These are phyloP conservation scores for Pulchroboletus neoregius DNA, from an alignment of 1,284 basidiomycete genomes.

Conservation along the genomic window DNA sequence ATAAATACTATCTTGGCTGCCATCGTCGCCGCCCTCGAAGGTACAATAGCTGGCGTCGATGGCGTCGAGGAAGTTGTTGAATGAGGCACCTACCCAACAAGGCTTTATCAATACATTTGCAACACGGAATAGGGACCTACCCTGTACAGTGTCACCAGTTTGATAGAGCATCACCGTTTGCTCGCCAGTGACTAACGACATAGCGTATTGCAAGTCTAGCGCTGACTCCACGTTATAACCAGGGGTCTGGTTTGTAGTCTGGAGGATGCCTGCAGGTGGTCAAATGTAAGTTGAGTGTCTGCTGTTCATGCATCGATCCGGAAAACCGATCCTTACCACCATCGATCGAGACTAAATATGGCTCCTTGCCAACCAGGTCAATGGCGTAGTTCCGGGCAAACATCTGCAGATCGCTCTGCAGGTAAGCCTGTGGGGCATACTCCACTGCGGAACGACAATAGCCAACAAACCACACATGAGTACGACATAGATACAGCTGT, in stretches of 20 bases:
- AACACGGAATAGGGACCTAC: constrained; percentile 20
- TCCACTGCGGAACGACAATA: constrained; percentile 36
- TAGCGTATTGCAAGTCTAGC: constrained; percentile 51
- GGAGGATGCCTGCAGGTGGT: too few species aligned
- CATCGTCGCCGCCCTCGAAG: constrained; percentile 58
- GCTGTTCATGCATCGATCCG: background rate
- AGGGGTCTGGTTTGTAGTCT: constrained; percentile 35
- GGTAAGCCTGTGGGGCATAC: constrained; percentile 35
- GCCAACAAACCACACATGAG: background rate
- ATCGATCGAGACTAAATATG: constrained; percentile 19
- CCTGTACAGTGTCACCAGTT: constrained; percentile 40
- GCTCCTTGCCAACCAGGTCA: constrained; percentile 10
- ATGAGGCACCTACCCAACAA: constrained; percentile 37
- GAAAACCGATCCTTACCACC: constrained; percentile 9
- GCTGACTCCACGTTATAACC: constrained; percentile 49
- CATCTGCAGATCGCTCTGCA: constrained; percentile 40
- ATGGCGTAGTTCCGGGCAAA: constrained; percentile 37
- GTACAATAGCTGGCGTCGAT: constrained; percentile 53
- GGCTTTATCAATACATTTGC: too few species aligned
- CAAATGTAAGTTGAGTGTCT: background rate
- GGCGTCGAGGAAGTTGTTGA: constrained; percentile 45
- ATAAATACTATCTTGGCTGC: constrained; percentile 44
- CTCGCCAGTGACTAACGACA: constrained; percentile 39
- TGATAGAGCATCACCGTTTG: constrained; percentile 45
- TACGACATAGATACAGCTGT: background rate